Evolutionary conservation across 2,329 filamentous ascomycete species (phyloP).

Genomic region (Fusarium sp.): DNA sequence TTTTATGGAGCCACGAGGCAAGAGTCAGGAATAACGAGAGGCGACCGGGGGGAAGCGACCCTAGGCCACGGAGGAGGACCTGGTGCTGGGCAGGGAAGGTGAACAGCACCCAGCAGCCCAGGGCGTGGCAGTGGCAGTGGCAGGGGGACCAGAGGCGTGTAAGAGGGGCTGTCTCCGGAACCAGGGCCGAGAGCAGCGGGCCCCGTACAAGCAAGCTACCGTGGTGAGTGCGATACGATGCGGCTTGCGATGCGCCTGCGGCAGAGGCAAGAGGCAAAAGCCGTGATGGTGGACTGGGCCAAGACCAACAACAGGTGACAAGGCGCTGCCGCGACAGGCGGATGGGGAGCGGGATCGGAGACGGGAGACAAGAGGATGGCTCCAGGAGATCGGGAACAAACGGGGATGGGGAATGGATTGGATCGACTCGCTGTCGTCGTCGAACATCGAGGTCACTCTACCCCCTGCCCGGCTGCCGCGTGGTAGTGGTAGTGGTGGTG

Average conservation of each 20-base stretch:
- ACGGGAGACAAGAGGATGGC: constrained; percentile 9
- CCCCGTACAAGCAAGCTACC: constrained; percentile 23
- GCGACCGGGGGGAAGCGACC: constrained; percentile 44
- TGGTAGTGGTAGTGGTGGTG: constrained; percentile 39
- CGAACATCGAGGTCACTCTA: constrained; percentile 36
- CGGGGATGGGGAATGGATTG: constrained; percentile 10
- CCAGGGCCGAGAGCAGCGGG: constrained; percentile 38
- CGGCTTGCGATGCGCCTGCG: constrained; percentile 35
- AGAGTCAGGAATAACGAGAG: constrained; percentile 46
- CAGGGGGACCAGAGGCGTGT: constrained; percentile 37
- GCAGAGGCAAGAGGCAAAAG: constrained; percentile 19
- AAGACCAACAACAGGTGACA: constrained; percentile 31
- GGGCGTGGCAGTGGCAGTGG: constrained; percentile 29
- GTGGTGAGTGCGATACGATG: constrained; percentile 37
- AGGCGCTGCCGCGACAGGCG: constrained; percentile 13
- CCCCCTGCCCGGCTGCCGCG: constrained; percentile 41
- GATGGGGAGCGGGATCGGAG: constrained; percentile 31
- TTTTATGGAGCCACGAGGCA: constrained; percentile 50
- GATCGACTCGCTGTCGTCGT: constrained; percentile 27
- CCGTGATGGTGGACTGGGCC: constrained; percentile 37
- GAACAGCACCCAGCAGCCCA: constrained; percentile 31
- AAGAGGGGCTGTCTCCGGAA: constrained; percentile 40
- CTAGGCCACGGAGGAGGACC: constrained; percentile 42
- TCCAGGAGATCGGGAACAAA: constrained; percentile 28
- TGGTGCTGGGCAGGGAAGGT: constrained; percentile 44